A percentile compares a stretch with the other conserved stretches of the same genome.
phyloP scores from a whole-genome alignment of 1,284 basidiomycete species.

The Apiotrichum brassicae region DNA sequence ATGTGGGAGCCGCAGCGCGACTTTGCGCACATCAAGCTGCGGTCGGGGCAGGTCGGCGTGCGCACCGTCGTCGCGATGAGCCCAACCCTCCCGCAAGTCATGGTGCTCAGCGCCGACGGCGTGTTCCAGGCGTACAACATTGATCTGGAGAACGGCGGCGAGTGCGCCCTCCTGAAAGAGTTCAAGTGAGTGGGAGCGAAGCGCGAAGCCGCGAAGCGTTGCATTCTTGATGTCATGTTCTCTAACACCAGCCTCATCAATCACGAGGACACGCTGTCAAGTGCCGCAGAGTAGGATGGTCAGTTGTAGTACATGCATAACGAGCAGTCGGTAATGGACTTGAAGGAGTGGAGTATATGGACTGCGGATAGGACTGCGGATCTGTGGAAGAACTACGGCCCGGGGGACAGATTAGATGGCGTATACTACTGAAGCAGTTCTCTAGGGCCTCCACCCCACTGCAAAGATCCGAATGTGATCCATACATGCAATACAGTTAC shows the following conservation, averaged over 20 bases:
- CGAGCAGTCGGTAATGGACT: not conserved
- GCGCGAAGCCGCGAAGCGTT: no score
- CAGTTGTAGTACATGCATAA: not conserved
- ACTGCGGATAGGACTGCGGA: no score
- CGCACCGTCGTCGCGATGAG: slow-evolving; percentile 79
- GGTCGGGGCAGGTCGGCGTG: slow-evolving; percentile 60
- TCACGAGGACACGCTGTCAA: slow-evolving; percentile 16
- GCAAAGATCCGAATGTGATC: not conserved
- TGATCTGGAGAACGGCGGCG: slow-evolving; percentile 92
- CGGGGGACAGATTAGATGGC: no score
- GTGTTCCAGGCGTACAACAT: slow-evolving; percentile 94
- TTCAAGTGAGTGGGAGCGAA: slow-evolving; percentile 56
- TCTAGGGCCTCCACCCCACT: no score
- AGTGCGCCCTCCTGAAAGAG: slow-evolving; percentile 90
- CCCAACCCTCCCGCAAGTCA: slow-evolving; percentile 84
- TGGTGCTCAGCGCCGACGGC: slow-evolving; percentile 93
- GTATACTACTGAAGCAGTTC: no score
- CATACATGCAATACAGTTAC: slow-evolving; percentile 20
- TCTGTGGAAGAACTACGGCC: no score
- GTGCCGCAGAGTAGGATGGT: slow-evolving; percentile 3
- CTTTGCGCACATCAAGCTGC: slow-evolving; percentile 86
- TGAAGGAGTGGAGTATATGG: no score
- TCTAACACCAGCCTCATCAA: slow-evolving; percentile 8
- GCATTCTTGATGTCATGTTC: not conserved
- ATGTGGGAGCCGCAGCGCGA: slow-evolving; percentile 96